Percentiles rank a stretch among this genome's conserved stretches.
Conservation (phyloP, 176 grass and related monocot genomes). For the Hyparrhenia diplandra region DNA sequence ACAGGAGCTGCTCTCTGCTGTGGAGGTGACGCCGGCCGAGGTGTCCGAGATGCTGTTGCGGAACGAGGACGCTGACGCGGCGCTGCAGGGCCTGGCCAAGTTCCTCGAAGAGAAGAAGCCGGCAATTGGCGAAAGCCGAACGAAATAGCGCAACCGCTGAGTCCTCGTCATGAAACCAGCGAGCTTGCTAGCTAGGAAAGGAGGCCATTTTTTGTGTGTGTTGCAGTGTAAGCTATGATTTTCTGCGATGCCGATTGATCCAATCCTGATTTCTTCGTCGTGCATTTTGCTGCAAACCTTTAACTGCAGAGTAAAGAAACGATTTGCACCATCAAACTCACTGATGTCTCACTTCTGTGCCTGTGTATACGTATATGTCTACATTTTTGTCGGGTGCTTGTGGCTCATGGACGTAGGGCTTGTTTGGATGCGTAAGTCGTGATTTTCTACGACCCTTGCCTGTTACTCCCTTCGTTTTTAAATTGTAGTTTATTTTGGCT, state of each 20-base stretch:
- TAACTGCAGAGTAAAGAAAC: too few species aligned
- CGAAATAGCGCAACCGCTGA: neutral
- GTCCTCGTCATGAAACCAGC: too few species aligned
- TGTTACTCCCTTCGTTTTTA: too few species aligned
- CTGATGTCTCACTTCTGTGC: too few species aligned
- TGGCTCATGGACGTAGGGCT: too few species aligned
- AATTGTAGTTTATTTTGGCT: too few species aligned
- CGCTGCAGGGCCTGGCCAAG: neutral
- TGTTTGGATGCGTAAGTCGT: fast-evolving
- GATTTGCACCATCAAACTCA: too few species aligned
- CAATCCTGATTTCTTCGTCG: neutral
- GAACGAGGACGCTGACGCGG: neutral
- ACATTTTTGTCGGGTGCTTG: too few species aligned
- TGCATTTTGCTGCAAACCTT: neutral
- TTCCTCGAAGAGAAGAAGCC: neutral
- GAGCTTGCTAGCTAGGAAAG: neutral
- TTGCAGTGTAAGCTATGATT: neutral
- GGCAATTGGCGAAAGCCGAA: neutral
- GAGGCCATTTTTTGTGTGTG: neutral
- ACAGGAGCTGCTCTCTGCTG: neutral
- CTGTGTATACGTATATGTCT: too few species aligned
- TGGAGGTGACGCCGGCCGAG: slow-evolving; percentile 28
- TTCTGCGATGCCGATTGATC: neutral
- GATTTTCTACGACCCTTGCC: too few species aligned
- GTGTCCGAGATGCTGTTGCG: slow-evolving; percentile 33